phyloP scores from a whole-genome alignment of 495 filamentous ascomycete genomes.

The Penicillium macrosclerotiorum region DNA sequence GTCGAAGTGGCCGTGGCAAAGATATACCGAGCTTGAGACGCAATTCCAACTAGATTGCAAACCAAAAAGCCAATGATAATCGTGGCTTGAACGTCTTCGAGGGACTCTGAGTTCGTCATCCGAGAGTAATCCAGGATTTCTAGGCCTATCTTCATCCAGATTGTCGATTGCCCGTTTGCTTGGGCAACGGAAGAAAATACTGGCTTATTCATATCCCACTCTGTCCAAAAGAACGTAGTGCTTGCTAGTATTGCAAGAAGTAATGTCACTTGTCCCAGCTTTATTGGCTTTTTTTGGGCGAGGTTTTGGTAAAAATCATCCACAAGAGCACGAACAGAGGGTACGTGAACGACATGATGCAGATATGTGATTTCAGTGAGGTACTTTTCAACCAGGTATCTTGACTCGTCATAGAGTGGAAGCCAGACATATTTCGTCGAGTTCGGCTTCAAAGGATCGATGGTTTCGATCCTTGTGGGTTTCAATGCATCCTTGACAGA shows the following conservation, averaged over 20 bases:
- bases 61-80: slow-evolving; percentile 39
- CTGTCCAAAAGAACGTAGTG: slow-evolving; percentile 40
- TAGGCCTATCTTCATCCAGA: slow-evolving; percentile 37
- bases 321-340: slow-evolving; percentile 33
- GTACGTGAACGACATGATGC: slow-evolving; percentile 42
- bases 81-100: slow-evolving; percentile 46
- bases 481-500: not conserved
- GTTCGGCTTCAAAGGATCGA: not conserved
- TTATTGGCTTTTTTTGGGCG: slow-evolving; percentile 16
- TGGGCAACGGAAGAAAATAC: slow-evolving; percentile 31
- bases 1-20: slow-evolving; percentile 28
- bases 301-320: slow-evolving; percentile 36
- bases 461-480: not conserved
- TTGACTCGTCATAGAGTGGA: slow-evolving; percentile 37
- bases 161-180: slow-evolving; percentile 25
- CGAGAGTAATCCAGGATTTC: slow-evolving; percentile 40
- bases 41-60: slow-evolving; percentile 39
- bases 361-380: slow-evolving; percentile 35
- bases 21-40: slow-evolving; percentile 30
- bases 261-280: slow-evolving; percentile 34
- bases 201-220: slow-evolving; percentile 13
- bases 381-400: slow-evolving; percentile 41
- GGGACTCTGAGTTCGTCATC: slow-evolving; percentile 18
- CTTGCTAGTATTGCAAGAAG: slow-evolving; percentile 46
- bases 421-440: slow-evolving; percentile 36